Evolutionary conservation across 495 filamentous ascomycete species (phyloP).

Genomic region (Staphylotrichum tortipilum): DNA sequence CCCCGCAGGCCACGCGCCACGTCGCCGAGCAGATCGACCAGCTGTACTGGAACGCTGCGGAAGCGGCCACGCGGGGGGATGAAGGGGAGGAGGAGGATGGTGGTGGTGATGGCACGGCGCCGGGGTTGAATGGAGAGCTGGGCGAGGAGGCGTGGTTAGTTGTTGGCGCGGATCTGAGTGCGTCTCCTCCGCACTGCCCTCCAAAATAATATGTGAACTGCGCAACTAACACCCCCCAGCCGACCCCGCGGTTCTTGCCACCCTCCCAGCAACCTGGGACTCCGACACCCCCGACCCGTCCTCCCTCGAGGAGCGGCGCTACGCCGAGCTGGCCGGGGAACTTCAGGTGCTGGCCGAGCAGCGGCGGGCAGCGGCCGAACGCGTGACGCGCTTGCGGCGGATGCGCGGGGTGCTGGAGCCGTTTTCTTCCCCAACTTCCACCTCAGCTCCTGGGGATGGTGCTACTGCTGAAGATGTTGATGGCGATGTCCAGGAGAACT

Average conservation of each 20-base stretch:
- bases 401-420: constrained; percentile 52
- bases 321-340: constrained; percentile 44
- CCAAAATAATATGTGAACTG: background rate
- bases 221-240: constrained; percentile 21
- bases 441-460: background rate
- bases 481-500: constrained; percentile 61
- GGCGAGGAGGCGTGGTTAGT: constrained; percentile 12
- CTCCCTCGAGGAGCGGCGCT: constrained; percentile 34
- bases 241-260: constrained; percentile 31
- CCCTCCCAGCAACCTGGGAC: constrained; percentile 37
- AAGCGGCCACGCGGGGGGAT: constrained; percentile 31
- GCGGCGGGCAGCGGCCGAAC: constrained; percentile 45
- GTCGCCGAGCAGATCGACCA: constrained; percentile 74
- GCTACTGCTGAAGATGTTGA: background rate
- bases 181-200: constrained; percentile 3
- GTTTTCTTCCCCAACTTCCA: constrained; percentile 26
- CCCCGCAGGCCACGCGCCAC: constrained; percentile 65
- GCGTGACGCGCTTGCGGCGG: constrained; percentile 47
- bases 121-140: background rate
- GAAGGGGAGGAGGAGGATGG: constrained; percentile 35
- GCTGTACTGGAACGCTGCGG: constrained; percentile 54
- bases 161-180: constrained; percentile 34
- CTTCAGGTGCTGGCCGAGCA: constrained; percentile 45
- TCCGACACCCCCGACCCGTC: background rate
- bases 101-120: background rate